A percentile compares a stretch with the other conserved stretches of the same genome.
Conservation (phyloP, 768 basidiomycete species). For the Epithele typhae region DNA sequence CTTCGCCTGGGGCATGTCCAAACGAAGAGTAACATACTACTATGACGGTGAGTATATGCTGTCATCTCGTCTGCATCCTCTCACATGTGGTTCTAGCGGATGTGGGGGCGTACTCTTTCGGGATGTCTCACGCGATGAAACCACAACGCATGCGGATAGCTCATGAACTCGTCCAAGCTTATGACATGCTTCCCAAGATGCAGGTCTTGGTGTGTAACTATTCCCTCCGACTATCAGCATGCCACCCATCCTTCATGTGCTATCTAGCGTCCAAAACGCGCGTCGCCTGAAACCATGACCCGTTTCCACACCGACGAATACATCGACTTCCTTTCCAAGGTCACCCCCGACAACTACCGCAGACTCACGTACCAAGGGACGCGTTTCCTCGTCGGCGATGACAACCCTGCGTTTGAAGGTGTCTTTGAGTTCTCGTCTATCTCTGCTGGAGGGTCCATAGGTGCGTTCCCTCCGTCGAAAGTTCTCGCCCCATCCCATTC, state of each 20-base stretch:
- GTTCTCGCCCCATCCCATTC: neutral
- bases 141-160: conserved; percentile 93
- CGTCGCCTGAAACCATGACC: conserved; percentile 56
- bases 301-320: conserved; percentile 98
- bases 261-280: conserved; percentile 29
- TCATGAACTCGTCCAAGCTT: conserved; percentile 86
- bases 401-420: conserved; percentile 96
- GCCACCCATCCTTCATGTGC: neutral
- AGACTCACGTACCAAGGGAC: conserved; percentile 81
- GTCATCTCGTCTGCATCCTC: conserved; percentile 1
- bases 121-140: conserved; percentile 91
- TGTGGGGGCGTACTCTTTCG: conserved; percentile 75
- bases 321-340: conserved; percentile 82
- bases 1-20: no score
- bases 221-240: neutral
- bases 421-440: conserved; percentile 97
- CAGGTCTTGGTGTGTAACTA: conserved; percentile 82
- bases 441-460: conserved; percentile 91
- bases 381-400: conserved; percentile 78
- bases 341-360: conserved; percentile 88
- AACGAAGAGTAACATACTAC: conserved; percentile 73
- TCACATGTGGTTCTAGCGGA: conserved; percentile 42
- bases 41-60: conserved; percentile 56
- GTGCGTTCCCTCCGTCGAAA: conserved; percentile 37
- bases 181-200: conserved; percentile 93